Evolutionary conservation across 1,284 basidiomycete genomes (phyloP).

Genomic region (Microbotryum silenes-acaulis): DNA sequence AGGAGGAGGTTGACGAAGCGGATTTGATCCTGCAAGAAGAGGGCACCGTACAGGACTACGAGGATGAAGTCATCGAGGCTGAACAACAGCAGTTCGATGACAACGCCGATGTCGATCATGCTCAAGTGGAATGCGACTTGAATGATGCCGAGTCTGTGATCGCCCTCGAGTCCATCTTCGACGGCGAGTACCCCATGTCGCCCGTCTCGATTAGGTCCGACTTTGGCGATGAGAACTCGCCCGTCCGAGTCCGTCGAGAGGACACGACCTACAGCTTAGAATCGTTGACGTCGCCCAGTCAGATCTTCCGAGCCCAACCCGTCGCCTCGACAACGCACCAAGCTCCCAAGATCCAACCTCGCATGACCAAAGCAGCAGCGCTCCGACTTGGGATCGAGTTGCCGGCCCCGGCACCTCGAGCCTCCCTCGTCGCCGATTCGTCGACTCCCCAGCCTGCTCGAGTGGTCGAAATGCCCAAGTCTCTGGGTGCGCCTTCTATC

Average conservation of each 20-base stretch:
- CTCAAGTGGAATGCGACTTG: too few species aligned
- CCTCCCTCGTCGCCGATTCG: not conserved
- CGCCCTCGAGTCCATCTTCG: too few species aligned
- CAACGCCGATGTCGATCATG: too few species aligned
- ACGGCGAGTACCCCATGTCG: not conserved
- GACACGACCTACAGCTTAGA: not conserved
- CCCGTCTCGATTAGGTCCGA: not conserved
- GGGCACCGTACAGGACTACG: too few species aligned
- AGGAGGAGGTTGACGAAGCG: too few species aligned
- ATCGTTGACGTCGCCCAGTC: constrained; percentile 2
- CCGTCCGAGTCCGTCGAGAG: not conserved
- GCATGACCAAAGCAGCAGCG: constrained; percentile 66
- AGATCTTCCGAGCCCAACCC: constrained; percentile 59
- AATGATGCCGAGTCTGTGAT: too few species aligned
- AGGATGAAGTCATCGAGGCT: too few species aligned
- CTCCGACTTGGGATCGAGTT: constrained; percentile 48
- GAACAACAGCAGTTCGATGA: too few species aligned
- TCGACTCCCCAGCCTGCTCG: constrained; percentile 1
- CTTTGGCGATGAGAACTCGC: not conserved
- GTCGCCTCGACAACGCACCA: constrained; percentile 53
- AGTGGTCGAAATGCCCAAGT: constrained; percentile 19
- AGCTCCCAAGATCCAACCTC: constrained; percentile 62
- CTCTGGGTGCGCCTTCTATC: constrained; percentile 50
- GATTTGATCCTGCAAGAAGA: too few species aligned
- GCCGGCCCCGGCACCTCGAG: constrained; percentile 6